Evolutionary conservation across 139 green algal species (phyloP).

Genomic region (Microglena sp.): DNA sequence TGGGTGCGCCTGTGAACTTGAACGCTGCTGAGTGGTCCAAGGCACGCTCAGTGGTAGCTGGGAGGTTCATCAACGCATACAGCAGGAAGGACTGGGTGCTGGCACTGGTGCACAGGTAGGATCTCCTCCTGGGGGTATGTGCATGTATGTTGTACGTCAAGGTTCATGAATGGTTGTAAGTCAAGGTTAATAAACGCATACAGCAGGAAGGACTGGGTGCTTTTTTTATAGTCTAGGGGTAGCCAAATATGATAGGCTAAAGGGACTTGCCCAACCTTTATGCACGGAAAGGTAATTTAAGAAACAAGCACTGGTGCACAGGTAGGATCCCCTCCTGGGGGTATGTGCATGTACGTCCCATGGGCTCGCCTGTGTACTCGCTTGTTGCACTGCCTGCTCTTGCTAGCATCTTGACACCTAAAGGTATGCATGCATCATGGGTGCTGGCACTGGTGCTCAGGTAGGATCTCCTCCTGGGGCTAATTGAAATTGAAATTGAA

Average conservation of each 20-base stretch:
- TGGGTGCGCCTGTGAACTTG: constrained; percentile 57
- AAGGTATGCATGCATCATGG: no score
- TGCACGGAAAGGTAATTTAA: no score
- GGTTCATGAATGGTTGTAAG: no score
- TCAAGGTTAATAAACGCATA: background rate
- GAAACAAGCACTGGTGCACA: constrained; percentile 53
- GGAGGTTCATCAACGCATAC: constrained; percentile 74
- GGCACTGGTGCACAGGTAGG: constrained; percentile 42
- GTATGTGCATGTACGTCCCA: no score
- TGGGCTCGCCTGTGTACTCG: background rate
- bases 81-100: constrained; percentile 69
- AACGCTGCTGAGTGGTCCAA: constrained; percentile 32
- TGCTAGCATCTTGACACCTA: no score
- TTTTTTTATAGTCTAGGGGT: background rate
- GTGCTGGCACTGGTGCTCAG: constrained; percentile 46
- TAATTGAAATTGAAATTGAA: no score
- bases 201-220: background rate
- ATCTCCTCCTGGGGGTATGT: no score
- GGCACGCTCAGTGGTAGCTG: constrained; percentile 52
- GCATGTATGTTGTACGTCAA: no score
- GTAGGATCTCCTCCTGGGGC: background rate
- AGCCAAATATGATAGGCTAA: background rate
- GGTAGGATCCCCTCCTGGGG: constrained; percentile 7
- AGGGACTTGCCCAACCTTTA: background rate
- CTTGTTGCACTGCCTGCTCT: no score